A percentile compares a stretch with the other conserved stretches of the same genome.
These are phyloP conservation scores for Vicia faba DNA, from an alignment of 306 rosid species.

Conservation along the genomic window DNA sequence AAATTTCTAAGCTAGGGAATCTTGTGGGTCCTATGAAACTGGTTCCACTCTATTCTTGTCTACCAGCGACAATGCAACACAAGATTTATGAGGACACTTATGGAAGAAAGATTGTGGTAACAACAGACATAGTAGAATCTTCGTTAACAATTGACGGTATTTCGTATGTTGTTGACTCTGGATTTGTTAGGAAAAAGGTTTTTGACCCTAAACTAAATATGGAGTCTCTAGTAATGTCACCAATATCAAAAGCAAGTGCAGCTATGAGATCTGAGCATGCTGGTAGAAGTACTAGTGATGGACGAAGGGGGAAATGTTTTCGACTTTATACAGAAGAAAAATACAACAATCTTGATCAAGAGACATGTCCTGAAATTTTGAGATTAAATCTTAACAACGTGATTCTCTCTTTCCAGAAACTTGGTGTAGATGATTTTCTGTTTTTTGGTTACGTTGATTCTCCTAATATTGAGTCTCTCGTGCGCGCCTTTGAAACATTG, in stretches of 20 bases:
- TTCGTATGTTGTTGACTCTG: conserved; percentile 92
- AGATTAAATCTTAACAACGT: conserved; percentile 92
- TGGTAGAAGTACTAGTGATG: conserved; percentile 57
- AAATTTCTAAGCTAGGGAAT: conserved; percentile 71
- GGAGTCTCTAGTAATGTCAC: conserved; percentile 81
- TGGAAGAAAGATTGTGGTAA: conserved; percentile 92
- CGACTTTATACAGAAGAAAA: conserved; percentile 89
- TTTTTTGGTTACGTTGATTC: conserved; percentile 95
- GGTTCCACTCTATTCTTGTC: conserved; percentile 86
- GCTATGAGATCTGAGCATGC: conserved; percentile 97
- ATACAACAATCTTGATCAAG: conserved; percentile 79
- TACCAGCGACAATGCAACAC: conserved; percentile 91
- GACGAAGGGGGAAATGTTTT: conserved; percentile 85
- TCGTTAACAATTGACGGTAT: conserved; percentile 92
- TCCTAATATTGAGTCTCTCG: conserved; percentile 89
- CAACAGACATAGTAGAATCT: conserved; percentile 92
- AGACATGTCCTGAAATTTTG: conserved; percentile 92
- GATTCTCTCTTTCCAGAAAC: conserved; percentile 80
- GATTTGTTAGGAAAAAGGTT: conserved; percentile 83
- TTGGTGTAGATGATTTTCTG: conserved; percentile 87
- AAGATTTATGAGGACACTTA: conserved; percentile 70
- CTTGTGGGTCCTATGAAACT: conserved; percentile 94
- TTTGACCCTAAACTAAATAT: conserved; percentile 82
- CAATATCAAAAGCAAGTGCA: conserved; percentile 93
- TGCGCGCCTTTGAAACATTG: conserved; percentile 78